Percentiles rank a stretch among this genome's conserved stretches.
These are phyloP conservation scores for Axilococcus clingmanii DNA, from an alignment of 139 green algal species.

Conservation along the genomic window DNA sequence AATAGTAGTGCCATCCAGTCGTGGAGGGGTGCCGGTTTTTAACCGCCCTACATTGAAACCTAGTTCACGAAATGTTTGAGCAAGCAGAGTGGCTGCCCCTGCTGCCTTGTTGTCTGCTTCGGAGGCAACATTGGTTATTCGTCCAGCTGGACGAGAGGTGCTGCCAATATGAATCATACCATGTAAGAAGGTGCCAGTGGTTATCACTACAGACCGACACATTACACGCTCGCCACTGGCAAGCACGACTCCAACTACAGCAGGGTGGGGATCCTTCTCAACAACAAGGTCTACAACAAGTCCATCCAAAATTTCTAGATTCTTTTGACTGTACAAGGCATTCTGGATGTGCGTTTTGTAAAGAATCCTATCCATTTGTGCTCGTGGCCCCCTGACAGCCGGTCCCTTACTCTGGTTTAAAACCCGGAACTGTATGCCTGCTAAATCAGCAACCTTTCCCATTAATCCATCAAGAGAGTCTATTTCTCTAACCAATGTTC, in stretches of 20 bases:
- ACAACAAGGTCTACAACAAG: slow-evolving; percentile 38
- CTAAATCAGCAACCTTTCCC: slow-evolving; percentile 32
- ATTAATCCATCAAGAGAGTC: slow-evolving; percentile 51
- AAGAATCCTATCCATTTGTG: slow-evolving; percentile 48
- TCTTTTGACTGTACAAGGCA: slow-evolving; percentile 2
- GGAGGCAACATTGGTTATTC: slow-evolving; percentile 24
- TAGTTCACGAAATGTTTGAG: slow-evolving; percentile 17
- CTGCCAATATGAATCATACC: slow-evolving; percentile 44
- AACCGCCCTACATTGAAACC: slow-evolving; percentile 33
- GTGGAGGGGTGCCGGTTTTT: slow-evolving; percentile 48
- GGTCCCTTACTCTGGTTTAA: slow-evolving; percentile 47
- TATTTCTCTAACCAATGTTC: slow-evolving; percentile 45
- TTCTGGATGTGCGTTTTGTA: slow-evolving; percentile 43
- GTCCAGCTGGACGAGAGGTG: slow-evolving; percentile 21
- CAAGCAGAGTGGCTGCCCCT: slow-evolving; percentile 15
- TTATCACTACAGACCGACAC: slow-evolving; percentile 33
- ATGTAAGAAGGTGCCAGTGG: slow-evolving; percentile 44
- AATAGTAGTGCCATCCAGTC: slow-evolving; percentile 38
- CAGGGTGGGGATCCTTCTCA: background rate
- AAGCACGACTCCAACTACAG: slow-evolving; percentile 23
- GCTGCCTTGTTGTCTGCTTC: slow-evolving; percentile 19
- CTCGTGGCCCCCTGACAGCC: slow-evolving; percentile 39
- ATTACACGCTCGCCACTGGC: slow-evolving; percentile 23
- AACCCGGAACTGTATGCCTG: slow-evolving; percentile 52
- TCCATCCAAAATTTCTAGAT: slow-evolving; percentile 34